Evolutionary conservation across 179 eudicot genomes (phyloP).

Genomic region (Nepenthes alata): DNA sequence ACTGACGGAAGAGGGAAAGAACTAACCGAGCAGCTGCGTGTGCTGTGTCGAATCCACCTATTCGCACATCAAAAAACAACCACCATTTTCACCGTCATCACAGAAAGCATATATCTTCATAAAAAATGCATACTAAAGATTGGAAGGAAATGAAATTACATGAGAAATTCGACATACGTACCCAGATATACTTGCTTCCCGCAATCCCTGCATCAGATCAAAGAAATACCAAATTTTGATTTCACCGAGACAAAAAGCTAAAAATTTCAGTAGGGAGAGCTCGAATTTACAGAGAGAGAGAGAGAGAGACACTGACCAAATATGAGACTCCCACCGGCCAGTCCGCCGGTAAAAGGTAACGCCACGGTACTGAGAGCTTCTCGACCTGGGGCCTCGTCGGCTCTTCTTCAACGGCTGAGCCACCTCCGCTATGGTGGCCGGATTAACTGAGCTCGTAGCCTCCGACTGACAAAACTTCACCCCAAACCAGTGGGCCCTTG

Average conservation of each 20-base stretch:
- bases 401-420: constrained; percentile 64
- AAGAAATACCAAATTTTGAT: background rate
- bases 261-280: background rate
- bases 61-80: constrained; percentile 1
- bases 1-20: background rate
- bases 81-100: constrained; percentile 1
- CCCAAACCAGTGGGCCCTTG: constrained; percentile 73
- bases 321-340: constrained; percentile 96
- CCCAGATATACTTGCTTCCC: constrained; percentile 94
- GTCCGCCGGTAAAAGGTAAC: constrained; percentile 88
- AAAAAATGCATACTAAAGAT: too few species aligned
- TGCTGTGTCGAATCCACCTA: constrained; percentile 97
- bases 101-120: background rate
- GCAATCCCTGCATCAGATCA: constrained; percentile 61
- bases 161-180: constrained; percentile 14
- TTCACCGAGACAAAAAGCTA: background rate
- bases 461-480: constrained; percentile 16
- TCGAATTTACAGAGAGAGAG: background rate
- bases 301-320: constrained; percentile 33
- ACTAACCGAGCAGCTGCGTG: constrained; percentile 54
- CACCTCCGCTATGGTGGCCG: constrained; percentile 13
- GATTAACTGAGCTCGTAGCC: constrained; percentile 11
- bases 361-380: constrained; percentile 86
- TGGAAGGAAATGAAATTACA: too few species aligned
- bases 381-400: constrained; percentile 78